These are phyloP conservation scores for Candida tropicalis DNA, from an alignment of 1,139 yeast species.

Conservation along the genomic window DNA sequence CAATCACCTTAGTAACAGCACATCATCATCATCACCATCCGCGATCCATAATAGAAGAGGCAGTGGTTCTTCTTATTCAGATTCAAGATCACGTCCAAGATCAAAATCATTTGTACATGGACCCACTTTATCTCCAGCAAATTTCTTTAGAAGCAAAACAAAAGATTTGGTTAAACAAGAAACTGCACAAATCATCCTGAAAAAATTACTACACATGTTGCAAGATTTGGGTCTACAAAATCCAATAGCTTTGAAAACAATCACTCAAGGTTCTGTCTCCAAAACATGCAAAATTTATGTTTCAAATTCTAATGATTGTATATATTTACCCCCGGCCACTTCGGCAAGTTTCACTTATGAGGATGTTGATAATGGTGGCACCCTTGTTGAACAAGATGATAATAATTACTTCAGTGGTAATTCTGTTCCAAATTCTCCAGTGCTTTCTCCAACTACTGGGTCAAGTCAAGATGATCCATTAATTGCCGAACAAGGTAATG, in stretches of 20 bases:
- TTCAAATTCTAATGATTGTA: conserved; percentile 45
- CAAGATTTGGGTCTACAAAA: conserved; percentile 45
- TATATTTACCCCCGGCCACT: conserved; percentile 45
- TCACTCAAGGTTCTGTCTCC: conserved; percentile 25
- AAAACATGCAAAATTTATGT: conserved; percentile 37
- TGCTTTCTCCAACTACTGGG: neutral
- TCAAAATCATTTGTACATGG: conserved; percentile 7
- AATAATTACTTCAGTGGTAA: neutral
- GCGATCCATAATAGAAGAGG: neutral
- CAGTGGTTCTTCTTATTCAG: neutral
- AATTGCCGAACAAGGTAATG: neutral
- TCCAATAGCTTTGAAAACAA: conserved; percentile 40
- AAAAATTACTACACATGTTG: conserved; percentile 35
- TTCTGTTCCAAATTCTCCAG: neutral
- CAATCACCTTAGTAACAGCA: conserved; percentile 13
- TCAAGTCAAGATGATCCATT: neutral
- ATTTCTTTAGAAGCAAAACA: conserved; percentile 23
- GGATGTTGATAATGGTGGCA: conserved; percentile 47
- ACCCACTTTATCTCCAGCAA: conserved; percentile 13
- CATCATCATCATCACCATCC: too few species aligned
- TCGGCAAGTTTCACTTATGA: conserved; percentile 49
- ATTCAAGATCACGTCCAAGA: conserved; percentile 14
- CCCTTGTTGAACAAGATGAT: conserved; percentile 9
- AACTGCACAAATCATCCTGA: conserved; percentile 40
- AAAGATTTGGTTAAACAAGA: conserved; percentile 45